Base-by-base conservation (phyloP, 1,139 yeast genomes). In the Arxiozyma slooffiae region DNA sequence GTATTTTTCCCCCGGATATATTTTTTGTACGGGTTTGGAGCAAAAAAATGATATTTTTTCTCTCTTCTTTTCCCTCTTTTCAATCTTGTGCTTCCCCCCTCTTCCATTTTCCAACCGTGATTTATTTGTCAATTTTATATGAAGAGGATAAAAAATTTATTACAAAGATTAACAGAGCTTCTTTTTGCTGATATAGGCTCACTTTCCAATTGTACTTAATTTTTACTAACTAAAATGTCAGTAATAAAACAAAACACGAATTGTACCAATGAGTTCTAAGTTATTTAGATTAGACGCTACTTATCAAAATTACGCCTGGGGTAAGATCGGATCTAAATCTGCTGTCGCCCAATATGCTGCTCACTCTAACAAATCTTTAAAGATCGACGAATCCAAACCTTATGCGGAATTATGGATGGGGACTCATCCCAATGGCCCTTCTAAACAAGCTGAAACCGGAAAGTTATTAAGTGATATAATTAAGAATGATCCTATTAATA, bases 401-500 rank as follows among this genome's bases (percentile, higher is more conserved):
- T 86, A 86, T 61, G 95, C 95, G 38, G 95, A 86, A 67, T 76
- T 92, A 60, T 92, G 98, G 98, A 92, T 92, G 98, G 98, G 98
- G 30, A 89, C 97, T 30, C 98, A 92, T 65, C 94, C 95, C 48
- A 84, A 85, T 48, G 89, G 86, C 16, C 97, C 97, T 20, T 84
- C 96, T n/a, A 71, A 71, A 49, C 77, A 79, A 44, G 76, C 77
- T 20, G 77, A 73, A 30, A 69, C 74, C 38, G 80, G 80, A 40
- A 71, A 76, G 57, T 66, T 75, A 24, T 76, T 92, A 63, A 77
- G 90, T 55, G 86, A 85, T 18, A 68, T 87, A 47, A 79, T 90
- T 47, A 70, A 74, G 34, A 64, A 71, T 6, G 66, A 82, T 58
- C 94, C 96, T n/a, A 70, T 72, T 42, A 68, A 73, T 47, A 75